Evolutionary conservation across 306 rosid genomes (phyloP).

Genomic region (Glycyrrhiza uralensis): DNA sequence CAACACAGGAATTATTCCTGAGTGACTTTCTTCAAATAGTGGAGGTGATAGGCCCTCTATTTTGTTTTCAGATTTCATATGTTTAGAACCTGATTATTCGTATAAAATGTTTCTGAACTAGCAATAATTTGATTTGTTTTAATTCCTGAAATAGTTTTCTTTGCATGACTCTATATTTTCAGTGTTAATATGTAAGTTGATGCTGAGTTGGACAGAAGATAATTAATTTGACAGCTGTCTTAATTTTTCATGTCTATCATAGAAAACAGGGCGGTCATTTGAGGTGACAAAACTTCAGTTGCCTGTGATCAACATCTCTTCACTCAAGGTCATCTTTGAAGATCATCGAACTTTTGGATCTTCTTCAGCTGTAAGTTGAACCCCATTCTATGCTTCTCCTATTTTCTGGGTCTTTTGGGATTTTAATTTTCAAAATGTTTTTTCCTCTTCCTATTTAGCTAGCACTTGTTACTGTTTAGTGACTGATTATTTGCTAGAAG

Average conservation of each 20-base stretch:
- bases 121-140: constrained; percentile 17
- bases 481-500: constrained; percentile 10
- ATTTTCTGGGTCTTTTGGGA: constrained; percentile 5
- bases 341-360: constrained; percentile 95
- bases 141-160: constrained; percentile 1
- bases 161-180: not conserved
- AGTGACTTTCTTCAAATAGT: constrained; percentile 73
- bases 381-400: not conserved
- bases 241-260: constrained; percentile 22
- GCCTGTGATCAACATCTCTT: constrained; percentile 79
- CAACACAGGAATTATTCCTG: constrained; percentile 75
- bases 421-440: not conserved
- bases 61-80: constrained; percentile 7
- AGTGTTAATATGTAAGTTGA: constrained; percentile 1
- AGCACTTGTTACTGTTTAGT: constrained; percentile 10
- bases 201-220: constrained; percentile 28
- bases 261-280: constrained; percentile 77
- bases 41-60: constrained; percentile 62
- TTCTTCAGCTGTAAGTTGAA: constrained; percentile 76
- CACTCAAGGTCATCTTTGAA: constrained; percentile 77
- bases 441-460: not conserved
- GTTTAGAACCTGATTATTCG: constrained; percentile 21
- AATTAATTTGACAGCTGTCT: constrained; percentile 11
- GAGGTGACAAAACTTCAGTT: constrained; percentile 82
- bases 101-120: constrained; percentile 13